Conservation (phyloP, 140 eudicot genomes). For the Stevia rebaudiana region DNA sequence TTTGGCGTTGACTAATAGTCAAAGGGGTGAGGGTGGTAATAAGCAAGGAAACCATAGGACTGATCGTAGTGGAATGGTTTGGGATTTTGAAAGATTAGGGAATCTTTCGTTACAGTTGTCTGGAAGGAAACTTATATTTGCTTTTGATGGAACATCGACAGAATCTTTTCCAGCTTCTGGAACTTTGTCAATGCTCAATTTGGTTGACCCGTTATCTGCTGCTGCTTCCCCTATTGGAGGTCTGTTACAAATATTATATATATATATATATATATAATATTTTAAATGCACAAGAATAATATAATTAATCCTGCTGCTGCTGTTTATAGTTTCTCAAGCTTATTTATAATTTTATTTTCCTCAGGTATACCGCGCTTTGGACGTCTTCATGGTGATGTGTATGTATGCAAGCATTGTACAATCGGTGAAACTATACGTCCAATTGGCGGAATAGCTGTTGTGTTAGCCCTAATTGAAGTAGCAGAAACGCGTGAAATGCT, state of each 20-base stretch:
- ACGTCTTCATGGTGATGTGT: slow-evolving; percentile 86
- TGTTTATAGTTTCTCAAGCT: background rate
- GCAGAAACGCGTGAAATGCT: slow-evolving; percentile 94
- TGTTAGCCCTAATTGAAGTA: slow-evolving; percentile 94
- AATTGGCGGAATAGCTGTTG: slow-evolving; percentile 91
- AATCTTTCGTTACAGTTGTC: slow-evolving; percentile 78
- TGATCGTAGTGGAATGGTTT: slow-evolving; percentile 88
- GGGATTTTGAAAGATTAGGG: slow-evolving; percentile 89
- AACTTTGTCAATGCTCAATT: slow-evolving; percentile 84
- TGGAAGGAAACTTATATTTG: slow-evolving; percentile 87
- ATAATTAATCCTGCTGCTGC: background rate
- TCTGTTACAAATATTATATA: slow-evolving; percentile 9
- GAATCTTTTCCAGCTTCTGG: slow-evolving; percentile 84
- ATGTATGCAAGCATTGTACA: slow-evolving; percentile 83
- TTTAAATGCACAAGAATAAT: background rate
- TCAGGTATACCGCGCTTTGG: slow-evolving; percentile 98
- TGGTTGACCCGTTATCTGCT: slow-evolving; percentile 92
- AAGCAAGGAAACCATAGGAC: slow-evolving; percentile 58
- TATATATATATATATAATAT: background rate
- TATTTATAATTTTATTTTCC: background rate
- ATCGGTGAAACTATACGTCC: slow-evolving; percentile 90
- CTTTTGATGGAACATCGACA: slow-evolving; percentile 93
- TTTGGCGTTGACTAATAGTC: slow-evolving; percentile 46
- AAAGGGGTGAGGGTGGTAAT: slow-evolving; percentile 58
- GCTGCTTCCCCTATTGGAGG: slow-evolving; percentile 99